These are phyloP conservation scores for Dryas integrifolia DNA, from an alignment of 331 rosid genomes.

Conservation along the genomic window DNA sequence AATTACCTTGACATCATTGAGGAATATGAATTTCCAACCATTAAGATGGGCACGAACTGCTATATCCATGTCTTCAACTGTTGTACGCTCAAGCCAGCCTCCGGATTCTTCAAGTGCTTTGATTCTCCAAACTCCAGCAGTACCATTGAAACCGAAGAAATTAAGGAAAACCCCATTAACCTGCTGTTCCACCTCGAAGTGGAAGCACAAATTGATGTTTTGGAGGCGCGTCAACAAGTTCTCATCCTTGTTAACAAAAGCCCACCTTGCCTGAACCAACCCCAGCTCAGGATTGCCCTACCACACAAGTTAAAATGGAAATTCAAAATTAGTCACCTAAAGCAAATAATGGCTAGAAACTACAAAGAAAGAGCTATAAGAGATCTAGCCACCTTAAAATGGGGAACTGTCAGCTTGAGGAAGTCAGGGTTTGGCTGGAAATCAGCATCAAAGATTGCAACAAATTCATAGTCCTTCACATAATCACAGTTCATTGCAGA, in stretches of 20 bases:
- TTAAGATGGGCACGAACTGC: slow-evolving; percentile 60
- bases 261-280: slow-evolving; percentile 63
- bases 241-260: slow-evolving; percentile 56
- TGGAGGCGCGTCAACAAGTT: slow-evolving; percentile 59
- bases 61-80: slow-evolving; percentile 66
- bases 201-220: slow-evolving; percentile 55
- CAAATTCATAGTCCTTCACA: slow-evolving; percentile 52
- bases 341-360: not conserved
- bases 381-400: slow-evolving; percentile 44
- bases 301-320: not conserved
- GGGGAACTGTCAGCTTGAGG: slow-evolving; percentile 49
- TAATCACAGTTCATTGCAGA: slow-evolving; percentile 60
- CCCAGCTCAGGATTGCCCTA: slow-evolving; percentile 54
- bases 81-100: slow-evolving; percentile 65
- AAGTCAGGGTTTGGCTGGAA: slow-evolving; percentile 52
- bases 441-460: slow-evolving; percentile 59
- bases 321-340: slow-evolving; percentile 12
- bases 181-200: slow-evolving; percentile 65
- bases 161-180: slow-evolving; percentile 57
- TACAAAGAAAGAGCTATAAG: not conserved
- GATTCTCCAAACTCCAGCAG: slow-evolving; percentile 69
- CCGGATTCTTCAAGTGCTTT: slow-evolving; percentile 62
- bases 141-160: slow-evolving; percentile 62
- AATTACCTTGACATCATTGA: slow-evolving; percentile 60
- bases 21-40: slow-evolving; percentile 60